These are phyloP conservation scores for sunflower (Helianthus annuus) DNA, from an alignment of 129 eudicot genomes.

Conservation along the genomic window DNA sequence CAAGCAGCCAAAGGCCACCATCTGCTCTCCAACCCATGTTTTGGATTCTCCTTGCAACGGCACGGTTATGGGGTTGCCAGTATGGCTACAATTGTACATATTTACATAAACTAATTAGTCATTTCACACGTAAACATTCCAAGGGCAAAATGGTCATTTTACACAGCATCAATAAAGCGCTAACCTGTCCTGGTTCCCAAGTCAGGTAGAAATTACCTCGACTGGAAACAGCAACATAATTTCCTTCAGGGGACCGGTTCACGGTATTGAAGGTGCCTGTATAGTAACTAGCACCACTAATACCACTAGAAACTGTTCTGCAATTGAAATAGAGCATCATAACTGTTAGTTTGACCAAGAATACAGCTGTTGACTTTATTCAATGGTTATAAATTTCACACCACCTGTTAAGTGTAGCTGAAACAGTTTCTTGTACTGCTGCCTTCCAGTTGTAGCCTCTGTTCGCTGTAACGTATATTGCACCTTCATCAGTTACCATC, in stretches of 20 bases:
- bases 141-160: conserved; percentile 1
- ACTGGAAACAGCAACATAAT: conserved; percentile 98
- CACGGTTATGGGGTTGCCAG: conserved; percentile 98
- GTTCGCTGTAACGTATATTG: conserved; percentile 88
- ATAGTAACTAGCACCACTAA: conserved; percentile 99
- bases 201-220: conserved; percentile 97
- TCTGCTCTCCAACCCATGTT: conserved; percentile 99
- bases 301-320: conserved; percentile 99
- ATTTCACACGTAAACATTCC: conserved; percentile 3
- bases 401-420: conserved; percentile 98
- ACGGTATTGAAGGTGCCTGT: conserved; percentile 98
- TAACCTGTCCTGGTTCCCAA: conserved; percentile 99
- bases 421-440: conserved; percentile 98
- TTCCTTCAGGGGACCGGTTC: conserved; percentile 97
- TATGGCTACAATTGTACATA: conserved; percentile 62
- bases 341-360: conserved; percentile 24
- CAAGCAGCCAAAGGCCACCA: conserved; percentile 99
- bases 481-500: conserved; percentile 99
- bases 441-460: conserved; percentile 99
- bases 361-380: background rate
- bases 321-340: conserved; percentile 38
- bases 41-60: conserved; percentile 95
- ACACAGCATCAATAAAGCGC: conserved; percentile 6
- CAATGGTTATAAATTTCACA: conserved; percentile 17
- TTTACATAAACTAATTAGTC: background rate